These are phyloP conservation scores for Mikania micrantha DNA, from an alignment of 129 eudicot species.

Conservation along the genomic window DNA sequence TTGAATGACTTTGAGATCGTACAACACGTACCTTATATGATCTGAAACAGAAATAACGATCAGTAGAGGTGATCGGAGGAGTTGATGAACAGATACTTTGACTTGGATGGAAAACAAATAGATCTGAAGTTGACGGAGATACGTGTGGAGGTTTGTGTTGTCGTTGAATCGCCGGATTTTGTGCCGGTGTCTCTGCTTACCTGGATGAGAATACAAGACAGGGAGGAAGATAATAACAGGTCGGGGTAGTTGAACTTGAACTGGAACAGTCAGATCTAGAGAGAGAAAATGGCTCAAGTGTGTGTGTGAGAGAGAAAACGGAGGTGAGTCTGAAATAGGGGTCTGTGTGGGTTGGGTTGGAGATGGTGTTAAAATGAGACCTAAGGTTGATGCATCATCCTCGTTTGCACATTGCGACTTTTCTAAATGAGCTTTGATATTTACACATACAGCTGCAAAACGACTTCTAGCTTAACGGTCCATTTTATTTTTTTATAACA, in stretches of 20 bases:
- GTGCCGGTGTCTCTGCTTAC: neutral
- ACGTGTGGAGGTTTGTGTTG: neutral
- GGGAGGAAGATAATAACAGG: neutral
- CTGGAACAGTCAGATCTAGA: conserved; percentile 24
- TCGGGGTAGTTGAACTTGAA: conserved; percentile 29
- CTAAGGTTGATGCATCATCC: too few species aligned
- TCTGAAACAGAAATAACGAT: conserved; percentile 19
- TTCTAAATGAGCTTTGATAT: too few species aligned
- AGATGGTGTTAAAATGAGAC: conserved; percentile 2
- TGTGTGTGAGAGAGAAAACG: conserved; percentile 8
- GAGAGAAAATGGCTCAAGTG: conserved; percentile 1
- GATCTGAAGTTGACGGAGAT: conserved; percentile 13
- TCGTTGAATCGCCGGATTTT: neutral
- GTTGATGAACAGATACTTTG: conserved; percentile 3
- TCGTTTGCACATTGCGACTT: too few species aligned
- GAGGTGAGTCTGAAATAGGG: conserved; percentile 21
- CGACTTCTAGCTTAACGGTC: too few species aligned
- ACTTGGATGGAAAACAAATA: neutral
- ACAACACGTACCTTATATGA: conserved; percentile 19
- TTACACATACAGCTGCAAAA: too few species aligned
- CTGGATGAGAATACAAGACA: too few species aligned
- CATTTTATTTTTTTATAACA: too few species aligned
- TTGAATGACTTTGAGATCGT: neutral
- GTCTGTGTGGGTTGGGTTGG: neutral
- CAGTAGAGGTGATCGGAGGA: neutral